These are phyloP conservation scores for Fusarium sp. DNA, from an alignment of 2,329 filamentous ascomycete genomes.

Conservation along the genomic window DNA sequence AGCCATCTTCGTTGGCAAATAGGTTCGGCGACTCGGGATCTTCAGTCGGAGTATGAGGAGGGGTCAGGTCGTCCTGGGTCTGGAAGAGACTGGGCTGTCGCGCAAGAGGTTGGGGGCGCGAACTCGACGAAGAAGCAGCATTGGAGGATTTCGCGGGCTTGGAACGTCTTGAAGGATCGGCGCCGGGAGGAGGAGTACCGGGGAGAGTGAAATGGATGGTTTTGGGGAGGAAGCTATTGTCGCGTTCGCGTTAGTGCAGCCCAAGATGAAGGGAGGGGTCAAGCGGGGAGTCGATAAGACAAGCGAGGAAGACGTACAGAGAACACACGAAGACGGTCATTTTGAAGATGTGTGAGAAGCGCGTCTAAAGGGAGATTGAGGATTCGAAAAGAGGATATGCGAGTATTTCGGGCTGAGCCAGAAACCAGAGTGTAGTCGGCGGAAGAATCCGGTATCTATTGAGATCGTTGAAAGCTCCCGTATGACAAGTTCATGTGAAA, in stretches of 20 bases:
- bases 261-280: constrained; percentile 20
- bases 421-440: background rate
- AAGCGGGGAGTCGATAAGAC: constrained; percentile 25
- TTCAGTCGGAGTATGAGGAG: constrained; percentile 64
- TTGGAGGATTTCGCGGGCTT: constrained; percentile 40
- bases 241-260: constrained; percentile 26
- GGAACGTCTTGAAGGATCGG: constrained; percentile 46
- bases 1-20: constrained; percentile 69
- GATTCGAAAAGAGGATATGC: constrained; percentile 7
- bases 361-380: constrained; percentile 15
- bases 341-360: constrained; percentile 34
- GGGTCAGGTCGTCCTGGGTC: constrained; percentile 62
- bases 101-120: constrained; percentile 45
- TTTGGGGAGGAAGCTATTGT: constrained; percentile 85
- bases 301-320: constrained; percentile 47
- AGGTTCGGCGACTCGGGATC: constrained; percentile 59
- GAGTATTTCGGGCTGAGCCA: constrained; percentile 5
- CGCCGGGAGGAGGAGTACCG: constrained; percentile 59
- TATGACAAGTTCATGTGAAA: constrained; percentile 44
- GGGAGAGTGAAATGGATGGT: constrained; percentile 88
- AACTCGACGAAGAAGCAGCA: constrained; percentile 25
- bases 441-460: constrained; percentile 9
- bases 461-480: constrained; percentile 33
- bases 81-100: constrained; percentile 66
- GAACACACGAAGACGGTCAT: constrained; percentile 58